Evolutionary conservation across 768 basidiomycete species (phyloP).

Genomic region (Boletus tomentosulus): DNA sequence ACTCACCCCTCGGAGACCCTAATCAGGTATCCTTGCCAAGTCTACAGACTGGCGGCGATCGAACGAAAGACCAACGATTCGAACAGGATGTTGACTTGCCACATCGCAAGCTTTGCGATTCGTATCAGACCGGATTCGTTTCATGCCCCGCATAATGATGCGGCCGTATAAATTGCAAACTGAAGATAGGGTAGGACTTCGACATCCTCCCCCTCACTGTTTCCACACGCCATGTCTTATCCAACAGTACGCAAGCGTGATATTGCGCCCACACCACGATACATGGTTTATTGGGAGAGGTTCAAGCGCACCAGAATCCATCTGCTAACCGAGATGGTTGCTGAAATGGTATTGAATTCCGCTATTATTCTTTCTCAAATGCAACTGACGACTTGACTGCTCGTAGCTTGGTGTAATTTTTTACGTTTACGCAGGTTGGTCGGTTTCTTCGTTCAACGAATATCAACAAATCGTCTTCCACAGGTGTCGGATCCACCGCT

Average conservation of each 20-base stretch:
- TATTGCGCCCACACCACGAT: constrained; percentile 33
- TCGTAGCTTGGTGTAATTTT: constrained; percentile 56
- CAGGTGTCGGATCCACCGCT: constrained; percentile 54
- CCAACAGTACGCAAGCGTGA: constrained; percentile 40
- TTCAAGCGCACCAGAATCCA: constrained; percentile 44
- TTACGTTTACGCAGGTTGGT: constrained; percentile 50
- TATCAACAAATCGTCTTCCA: not conserved
- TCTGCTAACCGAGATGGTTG: constrained; percentile 54
- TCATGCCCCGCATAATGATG: not conserved
- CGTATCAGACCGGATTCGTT: not conserved
- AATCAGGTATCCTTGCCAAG: not conserved
- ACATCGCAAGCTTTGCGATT: not conserved
- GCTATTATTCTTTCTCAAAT: not conserved
- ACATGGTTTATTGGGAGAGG: constrained; percentile 50
- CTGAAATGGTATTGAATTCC: constrained; percentile 46
- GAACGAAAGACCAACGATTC: not conserved
- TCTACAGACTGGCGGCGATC: not conserved
- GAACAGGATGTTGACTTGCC: constrained; percentile 2
- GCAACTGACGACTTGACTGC: constrained; percentile 4
- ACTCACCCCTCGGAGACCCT: constrained; percentile 3
- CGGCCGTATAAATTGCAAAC: constrained; percentile 7
- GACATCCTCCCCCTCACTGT: not conserved
- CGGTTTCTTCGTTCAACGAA: not conserved
- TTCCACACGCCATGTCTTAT: constrained; percentile 17
- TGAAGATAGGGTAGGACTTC: not conserved